These are phyloP conservation scores for Aspergillus viridinutans DNA, from an alignment of 2,329 filamentous ascomycete species.

Conservation along the genomic window DNA sequence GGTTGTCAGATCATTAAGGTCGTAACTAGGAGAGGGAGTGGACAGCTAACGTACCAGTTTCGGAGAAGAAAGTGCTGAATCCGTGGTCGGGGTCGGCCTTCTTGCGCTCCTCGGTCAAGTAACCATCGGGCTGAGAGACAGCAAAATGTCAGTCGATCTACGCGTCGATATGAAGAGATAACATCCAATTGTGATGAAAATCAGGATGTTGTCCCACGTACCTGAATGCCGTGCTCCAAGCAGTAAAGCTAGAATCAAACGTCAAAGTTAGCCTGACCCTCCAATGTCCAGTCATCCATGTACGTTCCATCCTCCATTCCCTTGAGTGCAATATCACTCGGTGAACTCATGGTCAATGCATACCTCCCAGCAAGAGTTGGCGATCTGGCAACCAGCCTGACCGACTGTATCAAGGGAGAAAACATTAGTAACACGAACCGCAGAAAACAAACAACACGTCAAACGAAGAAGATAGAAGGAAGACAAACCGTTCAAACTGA, in stretches of 20 bases:
- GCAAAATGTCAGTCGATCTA: constrained; percentile 8
- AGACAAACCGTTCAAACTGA: constrained; percentile 91
- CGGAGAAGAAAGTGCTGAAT: constrained; percentile 99
- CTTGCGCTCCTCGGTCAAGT: constrained; percentile 97
- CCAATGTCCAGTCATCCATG: constrained; percentile 8
- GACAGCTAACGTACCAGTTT: constrained; percentile 70
- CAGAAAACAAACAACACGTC: constrained; percentile 12
- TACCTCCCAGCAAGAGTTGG: constrained; percentile 99
- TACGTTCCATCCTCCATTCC: constrained; percentile 1
- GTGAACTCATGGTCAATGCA: constrained; percentile 41
- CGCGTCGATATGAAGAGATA: not conserved
- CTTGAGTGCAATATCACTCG: not conserved
- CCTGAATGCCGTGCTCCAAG: constrained; percentile 99
- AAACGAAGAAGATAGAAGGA: constrained; percentile 6
- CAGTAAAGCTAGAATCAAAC: constrained; percentile 77
- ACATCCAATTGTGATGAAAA: constrained; percentile 1
- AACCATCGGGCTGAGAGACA: constrained; percentile 82
- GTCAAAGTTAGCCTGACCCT: constrained; percentile 31
- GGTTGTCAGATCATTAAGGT: constrained; percentile 10
- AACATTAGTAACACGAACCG: constrained; percentile 26
- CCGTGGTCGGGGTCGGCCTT: constrained; percentile 87
- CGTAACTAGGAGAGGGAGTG: constrained; percentile 1
- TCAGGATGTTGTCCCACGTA: constrained; percentile 47
- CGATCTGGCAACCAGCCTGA: constrained; percentile 99
- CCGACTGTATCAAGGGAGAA: constrained; percentile 63